Conservation (phyloP, 1,284 basidiomycete species). For the Irpex lacteus region DNA sequence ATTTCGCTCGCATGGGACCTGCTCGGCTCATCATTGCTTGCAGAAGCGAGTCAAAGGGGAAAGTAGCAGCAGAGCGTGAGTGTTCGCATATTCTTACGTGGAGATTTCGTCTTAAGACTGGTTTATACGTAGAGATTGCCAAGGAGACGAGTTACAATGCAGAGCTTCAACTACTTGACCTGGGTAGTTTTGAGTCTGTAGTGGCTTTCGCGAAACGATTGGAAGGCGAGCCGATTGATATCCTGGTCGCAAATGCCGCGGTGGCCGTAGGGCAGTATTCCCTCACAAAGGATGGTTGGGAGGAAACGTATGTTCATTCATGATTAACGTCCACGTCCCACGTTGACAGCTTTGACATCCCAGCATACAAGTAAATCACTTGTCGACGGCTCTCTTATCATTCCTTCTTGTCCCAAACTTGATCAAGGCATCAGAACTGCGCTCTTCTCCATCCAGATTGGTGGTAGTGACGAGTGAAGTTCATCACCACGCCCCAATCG, state of each 20-base stretch:
- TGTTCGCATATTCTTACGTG: neutral
- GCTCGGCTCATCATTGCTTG: conserved; percentile 28
- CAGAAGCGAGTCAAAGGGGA: conserved; percentile 23
- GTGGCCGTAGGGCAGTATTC: conserved; percentile 16
- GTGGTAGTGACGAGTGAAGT: conserved; percentile 26
- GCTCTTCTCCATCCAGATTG: conserved; percentile 20
- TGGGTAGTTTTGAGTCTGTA: conserved; percentile 27
- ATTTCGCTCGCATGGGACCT: conserved; percentile 31
- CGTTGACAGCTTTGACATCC: neutral
- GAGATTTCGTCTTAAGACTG: no score
- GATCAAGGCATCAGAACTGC: conserved; percentile 29
- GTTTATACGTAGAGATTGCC: conserved; percentile 20
- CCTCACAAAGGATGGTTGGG: conserved; percentile 29
- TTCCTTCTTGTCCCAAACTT: conserved; percentile 41
- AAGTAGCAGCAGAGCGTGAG: conserved; percentile 19
- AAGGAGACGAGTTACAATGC: conserved; percentile 25
- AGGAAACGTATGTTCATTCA: conserved; percentile 22
- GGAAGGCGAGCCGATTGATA: conserved; percentile 27
- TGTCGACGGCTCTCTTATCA: conserved; percentile 36
- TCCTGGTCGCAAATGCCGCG: conserved; percentile 33
- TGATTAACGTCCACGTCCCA: neutral
- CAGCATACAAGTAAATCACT: conserved; percentile 43
- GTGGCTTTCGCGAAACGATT: conserved; percentile 27
- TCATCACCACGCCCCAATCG: conserved; percentile 22
- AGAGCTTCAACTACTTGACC: conserved; percentile 28